phyloP scores from a whole-genome alignment of 257 asterid genomes.

The Solanum sejunctum region DNA sequence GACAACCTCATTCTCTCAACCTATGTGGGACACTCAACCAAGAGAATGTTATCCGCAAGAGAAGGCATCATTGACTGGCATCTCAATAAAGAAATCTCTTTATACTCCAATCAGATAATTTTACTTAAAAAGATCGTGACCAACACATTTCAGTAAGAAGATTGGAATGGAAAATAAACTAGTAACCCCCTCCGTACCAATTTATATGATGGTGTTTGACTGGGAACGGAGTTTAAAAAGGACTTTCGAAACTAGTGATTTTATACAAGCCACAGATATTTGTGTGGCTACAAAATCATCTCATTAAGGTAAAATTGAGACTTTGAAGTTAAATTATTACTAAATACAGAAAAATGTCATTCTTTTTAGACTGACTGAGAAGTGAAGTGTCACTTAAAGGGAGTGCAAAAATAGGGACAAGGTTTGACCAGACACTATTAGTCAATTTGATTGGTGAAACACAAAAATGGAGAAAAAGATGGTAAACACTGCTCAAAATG shows the following conservation, averaged over 20 bases:
- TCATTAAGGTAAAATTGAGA: background rate
- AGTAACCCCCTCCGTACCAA: background rate
- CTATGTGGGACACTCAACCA: background rate
- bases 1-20: background rate
- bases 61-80: background rate
- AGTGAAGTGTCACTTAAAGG: background rate
- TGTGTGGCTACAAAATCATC: background rate
- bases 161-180: background rate
- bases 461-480: background rate
- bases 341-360: background rate
- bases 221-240: background rate
- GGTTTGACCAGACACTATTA: background rate
- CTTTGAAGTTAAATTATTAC: background rate
- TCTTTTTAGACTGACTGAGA: background rate
- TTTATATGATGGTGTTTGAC: background rate
- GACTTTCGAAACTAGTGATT: background rate
- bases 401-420: background rate
- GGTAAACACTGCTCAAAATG: background rate
- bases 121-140: background rate
- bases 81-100: background rate
- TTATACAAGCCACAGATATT: background rate
- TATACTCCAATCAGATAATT: background rate
- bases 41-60: background rate
- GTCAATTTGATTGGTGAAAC: background rate
- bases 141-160: background rate